A percentile compares a stretch with the other conserved stretches of the same genome.
Conservation (phyloP, 345 rosid species). For the Angophora floribunda region DNA sequence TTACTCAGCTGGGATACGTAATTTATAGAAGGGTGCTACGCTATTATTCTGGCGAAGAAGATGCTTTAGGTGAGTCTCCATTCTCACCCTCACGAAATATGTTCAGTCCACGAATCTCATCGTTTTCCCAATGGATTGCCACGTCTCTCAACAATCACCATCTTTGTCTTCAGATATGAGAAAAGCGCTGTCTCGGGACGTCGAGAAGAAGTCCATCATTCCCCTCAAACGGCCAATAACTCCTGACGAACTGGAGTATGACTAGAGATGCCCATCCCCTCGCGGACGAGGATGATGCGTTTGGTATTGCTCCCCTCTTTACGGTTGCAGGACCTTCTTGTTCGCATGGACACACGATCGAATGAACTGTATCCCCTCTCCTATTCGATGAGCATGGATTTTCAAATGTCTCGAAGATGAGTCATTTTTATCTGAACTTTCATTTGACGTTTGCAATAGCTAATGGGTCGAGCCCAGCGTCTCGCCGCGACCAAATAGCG, state of each 20-base stretch:
- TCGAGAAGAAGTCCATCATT: slow-evolving; percentile 73
- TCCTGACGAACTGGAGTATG: slow-evolving; percentile 89
- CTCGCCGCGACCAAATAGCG: background rate
- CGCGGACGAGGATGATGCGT: background rate
- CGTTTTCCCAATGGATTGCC: background rate
- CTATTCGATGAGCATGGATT: background rate
- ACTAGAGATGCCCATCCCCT: slow-evolving; percentile 16
- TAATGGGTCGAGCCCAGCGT: background rate
- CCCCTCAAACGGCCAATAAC: slow-evolving; percentile 87
- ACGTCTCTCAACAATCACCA: background rate
- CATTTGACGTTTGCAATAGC: background rate
- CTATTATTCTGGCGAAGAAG: slow-evolving; percentile 94
- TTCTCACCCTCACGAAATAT: background rate
- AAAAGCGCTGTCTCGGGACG: slow-evolving; percentile 83
- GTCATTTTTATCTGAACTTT: background rate
- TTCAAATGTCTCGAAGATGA: background rate
- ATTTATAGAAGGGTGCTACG: slow-evolving; percentile 83
- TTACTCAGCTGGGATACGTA: slow-evolving; percentile 69
- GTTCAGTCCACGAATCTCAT: background rate
- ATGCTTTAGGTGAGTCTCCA: slow-evolving; percentile 65
- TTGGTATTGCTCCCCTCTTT: background rate
- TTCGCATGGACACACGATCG: background rate
- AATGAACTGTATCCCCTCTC: background rate
- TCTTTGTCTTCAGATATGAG: slow-evolving; percentile 64
- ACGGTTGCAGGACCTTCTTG: background rate